Evolutionary conservation across 257 asterid species (phyloP).

Genomic region (Solanum medicagineum): DNA sequence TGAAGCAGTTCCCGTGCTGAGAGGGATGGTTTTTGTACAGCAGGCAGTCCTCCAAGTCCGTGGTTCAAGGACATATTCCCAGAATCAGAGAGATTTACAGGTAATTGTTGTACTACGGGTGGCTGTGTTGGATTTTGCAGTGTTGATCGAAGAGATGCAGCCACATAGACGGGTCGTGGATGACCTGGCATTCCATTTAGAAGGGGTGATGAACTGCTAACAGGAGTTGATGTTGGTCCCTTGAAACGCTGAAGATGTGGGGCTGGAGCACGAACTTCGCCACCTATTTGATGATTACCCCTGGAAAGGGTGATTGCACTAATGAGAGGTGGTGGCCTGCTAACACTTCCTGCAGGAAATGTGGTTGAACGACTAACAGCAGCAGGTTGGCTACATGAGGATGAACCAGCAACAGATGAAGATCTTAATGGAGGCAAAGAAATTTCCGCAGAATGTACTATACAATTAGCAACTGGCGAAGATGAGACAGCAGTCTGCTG

Average conservation of each 20-base stretch:
- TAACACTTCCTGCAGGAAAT: not conserved
- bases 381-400: not conserved
- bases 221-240: not conserved
- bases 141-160: constrained; percentile 6
- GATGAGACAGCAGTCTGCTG: not conserved
- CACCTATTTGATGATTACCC: not conserved
- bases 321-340: not conserved
- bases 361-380: not conserved
- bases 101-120: not conserved
- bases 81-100: not conserved
- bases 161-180: not conserved
- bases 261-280: constrained; percentile 4
- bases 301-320: constrained; percentile 3
- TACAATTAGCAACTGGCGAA: not conserved
- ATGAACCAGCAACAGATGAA: not conserved
- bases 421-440: not conserved
- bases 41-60: not conserved
- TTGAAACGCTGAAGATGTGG: constrained; percentile 9
- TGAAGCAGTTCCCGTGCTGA: constrained; percentile 4
- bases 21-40: not conserved
- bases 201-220: not conserved
- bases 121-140: not conserved
- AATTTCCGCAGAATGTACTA: not conserved
- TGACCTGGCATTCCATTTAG: constrained; percentile 8
- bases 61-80: not conserved